Percentiles rank a stretch among this genome's conserved stretches.
Conservation (phyloP, 1,284 basidiomycete species). For the Xerocomus cyaneibrunnescens region DNA sequence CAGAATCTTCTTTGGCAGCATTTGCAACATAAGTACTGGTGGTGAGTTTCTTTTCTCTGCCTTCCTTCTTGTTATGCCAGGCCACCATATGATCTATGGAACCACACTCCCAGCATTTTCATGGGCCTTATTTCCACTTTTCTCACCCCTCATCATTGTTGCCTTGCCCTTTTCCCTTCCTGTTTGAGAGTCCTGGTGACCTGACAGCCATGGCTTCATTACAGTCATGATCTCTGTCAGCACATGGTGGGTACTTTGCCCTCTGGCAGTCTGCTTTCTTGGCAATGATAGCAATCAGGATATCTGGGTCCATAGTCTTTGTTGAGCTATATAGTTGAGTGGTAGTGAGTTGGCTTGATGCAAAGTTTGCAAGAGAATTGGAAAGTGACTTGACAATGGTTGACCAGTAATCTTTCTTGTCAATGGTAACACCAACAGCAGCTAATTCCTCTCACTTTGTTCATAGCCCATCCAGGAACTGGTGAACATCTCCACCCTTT, state of each 20-base stretch:
- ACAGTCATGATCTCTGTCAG: background rate
- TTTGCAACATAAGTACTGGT: no score
- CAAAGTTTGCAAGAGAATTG: no score
- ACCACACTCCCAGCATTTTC: no score
- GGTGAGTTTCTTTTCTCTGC: no score
- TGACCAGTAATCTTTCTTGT: background rate
- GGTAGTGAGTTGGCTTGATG: no score
- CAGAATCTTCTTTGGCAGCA: background rate
- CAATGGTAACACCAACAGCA: background rate
- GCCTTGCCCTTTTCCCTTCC: no score
- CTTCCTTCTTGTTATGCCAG: no score
- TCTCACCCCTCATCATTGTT: no score
- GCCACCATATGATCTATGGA: no score
- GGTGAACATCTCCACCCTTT: background rate
- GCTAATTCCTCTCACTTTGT: background rate
- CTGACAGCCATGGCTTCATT: no score
- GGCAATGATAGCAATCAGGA: background rate
- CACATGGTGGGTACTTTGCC: background rate
- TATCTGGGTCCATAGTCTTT: background rate
- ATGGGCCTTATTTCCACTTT: no score
- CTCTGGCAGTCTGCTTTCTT: background rate
- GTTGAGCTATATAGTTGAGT: background rate
- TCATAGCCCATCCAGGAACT: background rate
- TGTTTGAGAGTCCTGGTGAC: no score
- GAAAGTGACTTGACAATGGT: background rate